These are phyloP conservation scores for Madurella fahalii DNA, from an alignment of 2,329 filamentous ascomycete species.

Conservation along the genomic window DNA sequence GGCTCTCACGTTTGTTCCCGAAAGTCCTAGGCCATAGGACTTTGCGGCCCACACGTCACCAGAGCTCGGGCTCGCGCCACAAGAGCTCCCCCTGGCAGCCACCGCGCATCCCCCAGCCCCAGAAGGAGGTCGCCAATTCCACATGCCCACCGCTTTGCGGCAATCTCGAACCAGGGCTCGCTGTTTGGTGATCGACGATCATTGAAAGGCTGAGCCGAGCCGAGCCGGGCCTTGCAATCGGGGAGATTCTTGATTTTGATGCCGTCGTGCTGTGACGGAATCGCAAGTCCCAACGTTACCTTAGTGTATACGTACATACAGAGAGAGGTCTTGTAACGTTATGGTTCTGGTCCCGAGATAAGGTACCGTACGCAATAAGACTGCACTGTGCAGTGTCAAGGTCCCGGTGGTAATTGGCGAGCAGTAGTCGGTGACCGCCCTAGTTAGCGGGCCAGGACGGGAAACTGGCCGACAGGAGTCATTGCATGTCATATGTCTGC, in stretches of 20 bases:
- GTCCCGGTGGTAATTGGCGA: not conserved
- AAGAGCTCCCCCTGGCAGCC: not conserved
- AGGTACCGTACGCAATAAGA: not conserved
- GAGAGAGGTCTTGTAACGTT: too few species aligned
- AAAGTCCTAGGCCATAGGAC: conserved; percentile 23
- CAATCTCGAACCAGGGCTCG: conserved; percentile 1
- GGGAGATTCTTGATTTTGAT: too few species aligned
- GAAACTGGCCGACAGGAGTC: not conserved
- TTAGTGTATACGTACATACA: too few species aligned
- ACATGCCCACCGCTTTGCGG: conserved; percentile 6
- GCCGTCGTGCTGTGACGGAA: too few species aligned
- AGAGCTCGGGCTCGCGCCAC: conserved; percentile 6
- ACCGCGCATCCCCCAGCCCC: not conserved
- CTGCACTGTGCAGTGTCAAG: not conserved
- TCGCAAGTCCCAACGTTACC: too few species aligned
- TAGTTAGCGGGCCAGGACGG: not conserved
- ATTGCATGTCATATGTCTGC: not conserved
- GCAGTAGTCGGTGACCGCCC: not conserved
- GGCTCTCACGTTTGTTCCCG: conserved; percentile 4
- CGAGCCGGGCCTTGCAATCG: not conserved
- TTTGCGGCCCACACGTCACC: conserved; percentile 15
- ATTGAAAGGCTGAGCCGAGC: conserved; percentile 6
- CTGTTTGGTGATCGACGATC: conserved; percentile 4
- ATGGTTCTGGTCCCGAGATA: not conserved
- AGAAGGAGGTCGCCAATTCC: conserved; percentile 15